Evolutionary conservation across 2,329 filamentous ascomycete genomes (phyloP).

Genomic region (Claviceps citrina): DNA sequence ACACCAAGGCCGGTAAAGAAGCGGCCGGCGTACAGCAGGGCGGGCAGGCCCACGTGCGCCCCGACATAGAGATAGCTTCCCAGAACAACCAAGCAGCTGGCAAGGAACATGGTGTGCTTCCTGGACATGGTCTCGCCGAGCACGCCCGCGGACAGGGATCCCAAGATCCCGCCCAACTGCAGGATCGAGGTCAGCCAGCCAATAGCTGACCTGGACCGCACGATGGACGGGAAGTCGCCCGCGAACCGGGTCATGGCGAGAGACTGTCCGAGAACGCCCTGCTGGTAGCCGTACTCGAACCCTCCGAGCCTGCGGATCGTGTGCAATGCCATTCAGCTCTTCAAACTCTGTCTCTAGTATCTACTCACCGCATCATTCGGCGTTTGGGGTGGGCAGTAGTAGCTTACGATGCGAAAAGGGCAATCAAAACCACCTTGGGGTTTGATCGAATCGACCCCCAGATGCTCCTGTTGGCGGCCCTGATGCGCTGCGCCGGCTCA

Average conservation of each 20-base stretch:
- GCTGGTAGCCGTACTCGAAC: constrained; percentile 38
- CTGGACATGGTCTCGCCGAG: constrained; percentile 16
- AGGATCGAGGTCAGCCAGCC: constrained; percentile 38
- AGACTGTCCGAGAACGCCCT: constrained; percentile 38
- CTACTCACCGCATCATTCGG: too few relatives aligned
- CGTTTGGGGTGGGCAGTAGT: neutral
- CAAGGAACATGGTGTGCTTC: constrained; percentile 4
- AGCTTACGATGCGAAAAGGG: constrained; percentile 25
- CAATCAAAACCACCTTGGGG: constrained; percentile 23
- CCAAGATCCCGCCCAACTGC: constrained; percentile 33
- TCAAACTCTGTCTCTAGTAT: too few relatives aligned
- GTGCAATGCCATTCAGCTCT: too few relatives aligned
- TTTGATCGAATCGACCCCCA: constrained; percentile 14
- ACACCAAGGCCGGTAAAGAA: constrained; percentile 35
- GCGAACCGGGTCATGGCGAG: constrained; percentile 36
- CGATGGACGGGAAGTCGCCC: constrained; percentile 31
- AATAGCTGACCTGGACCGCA: constrained; percentile 28
- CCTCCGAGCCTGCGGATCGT: constrained; percentile 29
- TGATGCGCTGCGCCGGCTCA: constrained; percentile 8
- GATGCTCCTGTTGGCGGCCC: constrained; percentile 6
- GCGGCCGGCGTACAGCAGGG: constrained; percentile 30
- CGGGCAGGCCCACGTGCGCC: constrained; percentile 22
- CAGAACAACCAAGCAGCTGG: constrained; percentile 20
- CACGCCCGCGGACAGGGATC: constrained; percentile 31
- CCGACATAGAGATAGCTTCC: constrained; percentile 30